These are phyloP conservation scores for Megacollybia marginata DNA, from an alignment of 768 basidiomycete genomes.

Conservation along the genomic window DNA sequence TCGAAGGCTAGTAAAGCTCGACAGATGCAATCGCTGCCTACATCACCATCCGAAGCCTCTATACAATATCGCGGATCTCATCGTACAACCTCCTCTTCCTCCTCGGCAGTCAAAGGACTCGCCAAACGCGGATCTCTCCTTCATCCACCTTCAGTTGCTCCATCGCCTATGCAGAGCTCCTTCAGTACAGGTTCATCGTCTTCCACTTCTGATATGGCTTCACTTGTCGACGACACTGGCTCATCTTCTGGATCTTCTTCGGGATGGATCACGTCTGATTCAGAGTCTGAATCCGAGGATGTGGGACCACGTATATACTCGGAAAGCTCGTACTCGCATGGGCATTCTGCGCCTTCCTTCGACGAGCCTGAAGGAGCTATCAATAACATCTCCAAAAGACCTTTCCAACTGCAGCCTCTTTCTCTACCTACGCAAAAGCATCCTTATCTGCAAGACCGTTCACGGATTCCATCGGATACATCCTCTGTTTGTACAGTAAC, in stretches of 20 bases:
- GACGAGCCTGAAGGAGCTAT: neutral
- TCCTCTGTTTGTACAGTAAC: slow-evolving; percentile 44
- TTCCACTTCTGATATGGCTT: slow-evolving; percentile 44
- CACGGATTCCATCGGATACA: slow-evolving; percentile 42
- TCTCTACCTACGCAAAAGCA: slow-evolving; percentile 33
- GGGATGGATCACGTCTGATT: slow-evolving; percentile 43
- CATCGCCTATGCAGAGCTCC: slow-evolving; percentile 34
- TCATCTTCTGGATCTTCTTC: slow-evolving; percentile 50
- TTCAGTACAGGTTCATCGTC: slow-evolving; percentile 32
- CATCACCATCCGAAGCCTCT: slow-evolving; percentile 29
- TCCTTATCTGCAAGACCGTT: slow-evolving; percentile 20
- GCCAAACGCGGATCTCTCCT: slow-evolving; percentile 47
- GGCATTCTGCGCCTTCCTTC: neutral
- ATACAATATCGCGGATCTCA: slow-evolving; percentile 22
- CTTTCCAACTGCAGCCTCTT: slow-evolving; percentile 39
- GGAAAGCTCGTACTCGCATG: slow-evolving; percentile 8
- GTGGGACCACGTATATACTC: slow-evolving; percentile 28
- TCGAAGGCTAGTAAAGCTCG: slow-evolving; percentile 47
- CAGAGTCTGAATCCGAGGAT: slow-evolving; percentile 42
- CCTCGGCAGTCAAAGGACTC: slow-evolving; percentile 49
- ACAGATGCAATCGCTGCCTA: slow-evolving; percentile 32
- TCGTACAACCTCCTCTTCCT: slow-evolving; percentile 21
- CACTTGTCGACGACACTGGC: slow-evolving; percentile 55
- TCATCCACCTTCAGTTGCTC: slow-evolving; percentile 22
- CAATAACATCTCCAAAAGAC: slow-evolving; percentile 22